These are phyloP conservation scores for Sporothrix variecibatus DNA, from an alignment of 2,329 filamentous ascomycete species.

Conservation along the genomic window DNA sequence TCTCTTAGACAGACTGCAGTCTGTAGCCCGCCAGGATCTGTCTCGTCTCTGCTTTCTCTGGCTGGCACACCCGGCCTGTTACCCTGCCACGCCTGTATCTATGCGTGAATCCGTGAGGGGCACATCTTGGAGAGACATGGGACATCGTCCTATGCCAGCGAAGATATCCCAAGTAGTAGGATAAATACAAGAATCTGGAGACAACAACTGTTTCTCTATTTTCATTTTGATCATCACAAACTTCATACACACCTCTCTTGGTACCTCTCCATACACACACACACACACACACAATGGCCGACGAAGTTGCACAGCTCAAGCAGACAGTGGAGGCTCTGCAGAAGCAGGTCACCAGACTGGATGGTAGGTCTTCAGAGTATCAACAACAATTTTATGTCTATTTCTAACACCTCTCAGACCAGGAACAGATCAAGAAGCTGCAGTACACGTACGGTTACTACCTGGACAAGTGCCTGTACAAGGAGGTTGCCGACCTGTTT, in stretches of 20 bases:
- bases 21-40: background rate
- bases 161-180: background rate
- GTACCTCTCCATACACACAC: background rate
- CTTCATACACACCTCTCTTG: background rate
- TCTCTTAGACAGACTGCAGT: background rate
- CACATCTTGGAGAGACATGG: background rate
- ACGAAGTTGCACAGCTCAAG: constrained; percentile 31
- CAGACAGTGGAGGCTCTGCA: constrained; percentile 31
- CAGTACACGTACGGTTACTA: constrained; percentile 63
- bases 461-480: constrained; percentile 60
- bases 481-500: constrained; percentile 54
- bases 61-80: background rate
- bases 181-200: constrained; percentile 3
- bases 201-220: background rate
- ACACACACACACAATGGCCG: constrained; percentile 25
- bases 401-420: constrained; percentile 41
- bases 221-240: too few species aligned
- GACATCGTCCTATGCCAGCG: background rate
- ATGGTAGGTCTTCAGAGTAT: constrained; percentile 19
- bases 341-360: constrained; percentile 28
- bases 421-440: constrained; percentile 56
- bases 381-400: background rate
- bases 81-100: constrained; percentile 8
- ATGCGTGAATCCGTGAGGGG: constrained; percentile 10
- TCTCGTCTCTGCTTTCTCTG: background rate